Evolutionary conservation across 768 basidiomycete genomes (phyloP).

Genomic region (Tricholoma flavovirens): DNA sequence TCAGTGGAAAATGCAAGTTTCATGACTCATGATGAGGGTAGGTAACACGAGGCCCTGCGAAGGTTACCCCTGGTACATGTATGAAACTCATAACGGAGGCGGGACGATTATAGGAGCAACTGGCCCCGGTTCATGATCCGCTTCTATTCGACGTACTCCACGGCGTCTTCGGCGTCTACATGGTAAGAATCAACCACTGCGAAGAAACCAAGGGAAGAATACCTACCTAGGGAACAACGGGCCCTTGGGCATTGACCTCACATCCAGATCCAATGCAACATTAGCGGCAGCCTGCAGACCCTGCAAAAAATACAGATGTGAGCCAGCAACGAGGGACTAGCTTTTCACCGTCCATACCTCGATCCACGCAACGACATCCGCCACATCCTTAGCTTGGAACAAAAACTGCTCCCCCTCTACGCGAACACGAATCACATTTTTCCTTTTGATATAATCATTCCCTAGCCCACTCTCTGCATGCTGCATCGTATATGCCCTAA

Average conservation of each 20-base stretch:
- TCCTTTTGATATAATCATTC: constrained; percentile 90
- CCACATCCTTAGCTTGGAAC: constrained; percentile 79
- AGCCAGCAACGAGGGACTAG: constrained; percentile 2
- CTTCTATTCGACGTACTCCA: background rate
- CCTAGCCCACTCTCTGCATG: constrained; percentile 91
- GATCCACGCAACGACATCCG: constrained; percentile 90
- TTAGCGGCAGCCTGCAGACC: constrained; percentile 89
- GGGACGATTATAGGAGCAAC: background rate
- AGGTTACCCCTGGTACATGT: background rate
- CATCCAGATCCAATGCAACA: constrained; percentile 88
- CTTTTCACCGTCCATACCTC: constrained; percentile 57
- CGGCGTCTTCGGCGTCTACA: constrained; percentile 12
- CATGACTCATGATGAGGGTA: too few species aligned
- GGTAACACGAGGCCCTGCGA: background rate
- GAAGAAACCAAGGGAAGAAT: background rate
- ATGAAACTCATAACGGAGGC: background rate
- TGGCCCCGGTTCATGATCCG: background rate
- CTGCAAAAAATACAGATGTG: constrained; percentile 27
- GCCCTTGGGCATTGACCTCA: constrained; percentile 86
- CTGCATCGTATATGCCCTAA: constrained; percentile 78
- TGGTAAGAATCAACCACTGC: background rate
- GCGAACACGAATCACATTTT: constrained; percentile 88
- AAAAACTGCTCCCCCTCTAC: constrained; percentile 97
- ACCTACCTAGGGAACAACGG: constrained; percentile 78
- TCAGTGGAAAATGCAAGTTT: background rate